These are phyloP conservation scores for Cladorrhinum sp. DNA, from an alignment of 2,329 filamentous ascomycete species.

Conservation along the genomic window DNA sequence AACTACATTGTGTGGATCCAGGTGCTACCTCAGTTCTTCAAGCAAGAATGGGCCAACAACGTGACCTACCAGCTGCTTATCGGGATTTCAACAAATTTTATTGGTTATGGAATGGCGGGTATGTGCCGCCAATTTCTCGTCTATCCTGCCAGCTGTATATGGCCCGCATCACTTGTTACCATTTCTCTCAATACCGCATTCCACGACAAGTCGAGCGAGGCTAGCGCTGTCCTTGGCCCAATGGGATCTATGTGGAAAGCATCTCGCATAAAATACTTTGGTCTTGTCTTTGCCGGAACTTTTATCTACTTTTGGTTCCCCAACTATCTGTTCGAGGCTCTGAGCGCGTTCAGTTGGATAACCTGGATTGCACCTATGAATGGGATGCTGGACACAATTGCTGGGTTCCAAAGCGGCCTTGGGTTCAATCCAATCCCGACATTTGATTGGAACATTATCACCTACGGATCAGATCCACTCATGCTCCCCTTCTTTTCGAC, in stretches of 20 bases:
- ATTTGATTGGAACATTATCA: slow-evolving; percentile 47
- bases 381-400: slow-evolving; percentile 41
- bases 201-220: slow-evolving; percentile 34
- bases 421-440: slow-evolving; percentile 50
- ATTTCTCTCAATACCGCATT: slow-evolving; percentile 38
- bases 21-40: slow-evolving; percentile 47
- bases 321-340: slow-evolving; percentile 42
- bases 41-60: slow-evolving; percentile 46
- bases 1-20: slow-evolving; percentile 51
- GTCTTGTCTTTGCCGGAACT: slow-evolving; percentile 37
- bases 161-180: slow-evolving; percentile 41
- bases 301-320: slow-evolving; percentile 50
- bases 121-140: slow-evolving; percentile 39
- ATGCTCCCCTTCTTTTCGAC: slow-evolving; percentile 29
- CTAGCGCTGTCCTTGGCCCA: slow-evolving; percentile 31
- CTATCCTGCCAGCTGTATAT: slow-evolving; percentile 40
- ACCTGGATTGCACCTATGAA: slow-evolving; percentile 49
- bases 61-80: slow-evolving; percentile 51
- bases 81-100: slow-evolving; percentile 50
- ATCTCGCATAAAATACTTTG: slow-evolving; percentile 38
- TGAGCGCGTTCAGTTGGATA: slow-evolving; percentile 48
- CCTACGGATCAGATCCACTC: slow-evolving; percentile 31
- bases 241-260: slow-evolving; percentile 38
- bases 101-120: slow-evolving; percentile 56
- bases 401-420: slow-evolving; percentile 39